Percentiles rank a stretch among this genome's conserved stretches.
phyloP scores from a whole-genome alignment of 768 basidiomycete species.

The Boletus tomentosulus region DNA sequence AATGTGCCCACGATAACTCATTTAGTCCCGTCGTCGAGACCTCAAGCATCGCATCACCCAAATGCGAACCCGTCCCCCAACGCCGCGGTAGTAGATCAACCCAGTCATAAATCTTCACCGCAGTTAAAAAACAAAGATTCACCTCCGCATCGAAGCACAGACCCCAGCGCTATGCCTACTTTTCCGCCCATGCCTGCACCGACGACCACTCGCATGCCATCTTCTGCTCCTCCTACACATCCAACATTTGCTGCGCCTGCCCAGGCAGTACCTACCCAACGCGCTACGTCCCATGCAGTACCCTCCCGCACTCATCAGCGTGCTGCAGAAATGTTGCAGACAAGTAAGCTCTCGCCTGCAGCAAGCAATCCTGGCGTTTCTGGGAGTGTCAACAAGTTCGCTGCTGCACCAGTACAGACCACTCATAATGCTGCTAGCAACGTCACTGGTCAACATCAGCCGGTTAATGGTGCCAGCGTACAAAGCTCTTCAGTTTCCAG shows the following conservation, averaged over 20 bases:
- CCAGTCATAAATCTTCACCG: conserved; percentile 15
- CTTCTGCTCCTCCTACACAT: conserved; percentile 24
- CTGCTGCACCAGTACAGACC: conserved; percentile 4
- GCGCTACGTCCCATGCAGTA: conserved; percentile 12
- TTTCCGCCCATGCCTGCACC: conserved; percentile 18
- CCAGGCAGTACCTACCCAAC: conserved; percentile 15
- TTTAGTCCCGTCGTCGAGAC: conserved; percentile 7
- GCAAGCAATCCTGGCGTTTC: neutral
- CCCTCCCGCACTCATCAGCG: conserved; percentile 25
- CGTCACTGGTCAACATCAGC: conserved; percentile 9
- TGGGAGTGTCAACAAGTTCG: conserved; percentile 8
- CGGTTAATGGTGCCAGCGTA: neutral
- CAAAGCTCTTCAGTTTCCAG: conserved; percentile 11
- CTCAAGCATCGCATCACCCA: conserved; percentile 7
- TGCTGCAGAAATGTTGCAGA: conserved; percentile 17
- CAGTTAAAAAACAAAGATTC: conserved; percentile 21
- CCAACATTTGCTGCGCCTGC: conserved; percentile 5
- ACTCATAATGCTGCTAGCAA: neutral
- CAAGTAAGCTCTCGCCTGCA: conserved; percentile 16
- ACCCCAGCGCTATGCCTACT: conserved; percentile 1
- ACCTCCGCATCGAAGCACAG: conserved; percentile 8
- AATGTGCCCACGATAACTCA: conserved; percentile 1
- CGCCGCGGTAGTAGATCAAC: conserved; percentile 6
- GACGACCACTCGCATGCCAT: conserved; percentile 13
- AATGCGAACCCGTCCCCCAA: conserved; percentile 4